Evolutionary conservation across 225 moss, liverwort and hornwort genomes (phyloP).

Genomic region (Thuidium tamariscinum): DNA sequence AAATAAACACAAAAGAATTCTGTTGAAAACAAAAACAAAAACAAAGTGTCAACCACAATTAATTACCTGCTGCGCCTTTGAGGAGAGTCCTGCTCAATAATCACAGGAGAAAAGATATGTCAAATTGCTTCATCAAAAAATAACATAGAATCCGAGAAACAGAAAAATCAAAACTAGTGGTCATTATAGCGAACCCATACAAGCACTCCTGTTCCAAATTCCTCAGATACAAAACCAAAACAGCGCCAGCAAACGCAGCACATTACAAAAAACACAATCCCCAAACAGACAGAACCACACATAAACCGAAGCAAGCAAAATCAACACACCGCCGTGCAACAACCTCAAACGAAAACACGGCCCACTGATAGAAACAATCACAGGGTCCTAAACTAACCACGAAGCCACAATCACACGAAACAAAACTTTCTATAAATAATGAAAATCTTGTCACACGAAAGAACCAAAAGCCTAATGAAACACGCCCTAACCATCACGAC

Average conservation of each 20-base stretch:
- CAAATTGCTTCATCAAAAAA: background rate
- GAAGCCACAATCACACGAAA: background rate
- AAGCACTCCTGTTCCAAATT: background rate
- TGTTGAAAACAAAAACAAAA: background rate
- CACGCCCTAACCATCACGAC: background rate
- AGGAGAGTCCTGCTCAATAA: constrained; percentile 29
- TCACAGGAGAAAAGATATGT: background rate
- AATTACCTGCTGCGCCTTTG: constrained; percentile 41
- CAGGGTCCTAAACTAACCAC: no score
- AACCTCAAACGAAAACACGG: background rate
- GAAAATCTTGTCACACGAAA: background rate
- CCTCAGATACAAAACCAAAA: background rate
- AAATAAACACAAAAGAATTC: background rate
- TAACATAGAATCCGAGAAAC: background rate
- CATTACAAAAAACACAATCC: background rate
- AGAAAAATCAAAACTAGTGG: background rate
- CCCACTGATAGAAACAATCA: background rate
- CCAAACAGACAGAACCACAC: background rate
- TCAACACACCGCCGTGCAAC: background rate
- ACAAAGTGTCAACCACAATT: background rate
- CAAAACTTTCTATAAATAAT: background rate
- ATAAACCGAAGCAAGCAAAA: background rate
- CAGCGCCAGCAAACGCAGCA: background rate
- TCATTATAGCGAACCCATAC: background rate
- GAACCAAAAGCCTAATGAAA: background rate